Conservation (phyloP, 768 basidiomycete genomes). For the Phaeotremella skinneri region DNA sequence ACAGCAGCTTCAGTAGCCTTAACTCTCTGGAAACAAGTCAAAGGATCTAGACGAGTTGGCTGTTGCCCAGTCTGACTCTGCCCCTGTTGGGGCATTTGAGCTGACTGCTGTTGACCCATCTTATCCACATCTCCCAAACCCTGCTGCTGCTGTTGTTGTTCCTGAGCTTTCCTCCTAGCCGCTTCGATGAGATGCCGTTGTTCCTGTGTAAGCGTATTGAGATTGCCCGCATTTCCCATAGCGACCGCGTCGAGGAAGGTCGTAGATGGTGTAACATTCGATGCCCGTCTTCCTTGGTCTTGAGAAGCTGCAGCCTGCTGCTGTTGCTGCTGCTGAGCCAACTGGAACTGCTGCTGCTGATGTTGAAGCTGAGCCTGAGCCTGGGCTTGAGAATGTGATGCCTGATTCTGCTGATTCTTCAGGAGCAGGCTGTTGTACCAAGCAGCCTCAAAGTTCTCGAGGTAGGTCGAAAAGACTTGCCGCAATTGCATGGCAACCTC, state of each 20-base stretch:
- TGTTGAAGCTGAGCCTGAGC: slow-evolving; percentile 1
- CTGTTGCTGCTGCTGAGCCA: slow-evolving; percentile 18
- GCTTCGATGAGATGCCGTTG: background rate
- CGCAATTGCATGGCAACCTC: background rate
- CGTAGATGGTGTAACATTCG: slow-evolving; percentile 8
- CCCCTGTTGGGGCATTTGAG: slow-evolving; percentile 7
- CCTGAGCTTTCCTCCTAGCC: background rate
- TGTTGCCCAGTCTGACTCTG: background rate
- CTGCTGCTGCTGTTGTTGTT: background rate
- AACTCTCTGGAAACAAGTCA: background rate
- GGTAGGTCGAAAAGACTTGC: background rate
- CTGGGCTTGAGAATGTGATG: background rate
- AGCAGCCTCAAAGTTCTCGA: background rate
- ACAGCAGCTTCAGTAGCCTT: background rate
- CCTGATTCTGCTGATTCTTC: background rate
- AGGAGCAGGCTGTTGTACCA: background rate
- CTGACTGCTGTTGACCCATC: slow-evolving; percentile 18
- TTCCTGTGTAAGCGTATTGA: background rate
- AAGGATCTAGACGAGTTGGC: background rate
- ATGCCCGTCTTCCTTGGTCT: background rate
- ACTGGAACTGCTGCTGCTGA: slow-evolving; percentile 6
- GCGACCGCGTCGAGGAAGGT: slow-evolving; percentile 24
- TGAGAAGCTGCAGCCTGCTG: slow-evolving; percentile 10
- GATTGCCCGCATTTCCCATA: background rate
- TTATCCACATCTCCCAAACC: background rate